These are phyloP conservation scores for Porcisia deanei DNA, from an alignment of 208 protist species.

Conservation along the genomic window DNA sequence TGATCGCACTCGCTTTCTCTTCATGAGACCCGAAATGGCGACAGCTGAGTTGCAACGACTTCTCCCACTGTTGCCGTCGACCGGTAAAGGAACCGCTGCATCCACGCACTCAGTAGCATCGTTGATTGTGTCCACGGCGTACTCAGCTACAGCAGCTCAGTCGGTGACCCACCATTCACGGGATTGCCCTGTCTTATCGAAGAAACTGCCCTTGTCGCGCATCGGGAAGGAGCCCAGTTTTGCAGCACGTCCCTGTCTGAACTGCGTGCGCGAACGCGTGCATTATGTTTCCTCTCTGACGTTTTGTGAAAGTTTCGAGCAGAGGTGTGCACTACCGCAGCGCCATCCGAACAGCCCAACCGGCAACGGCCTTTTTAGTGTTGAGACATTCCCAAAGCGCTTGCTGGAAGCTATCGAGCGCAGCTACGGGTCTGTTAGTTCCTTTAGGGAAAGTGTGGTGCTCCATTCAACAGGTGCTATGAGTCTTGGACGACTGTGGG, in stretches of 20 bases:
- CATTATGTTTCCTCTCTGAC: slow-evolving; percentile 73
- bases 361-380: neutral
- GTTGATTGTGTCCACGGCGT: slow-evolving; percentile 36
- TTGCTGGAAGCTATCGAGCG: slow-evolving; percentile 31
- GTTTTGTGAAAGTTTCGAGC: slow-evolving; percentile 65
- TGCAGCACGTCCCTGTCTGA: slow-evolving; percentile 45
- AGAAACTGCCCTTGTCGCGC: slow-evolving; percentile 44
- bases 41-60: slow-evolving; percentile 26
- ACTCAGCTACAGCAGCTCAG: slow-evolving; percentile 21
- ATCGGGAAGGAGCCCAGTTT: slow-evolving; percentile 50
- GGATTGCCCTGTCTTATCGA: slow-evolving; percentile 61
- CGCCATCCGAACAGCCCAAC: neutral
- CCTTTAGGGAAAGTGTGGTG: slow-evolving; percentile 36
- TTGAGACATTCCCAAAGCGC: neutral
- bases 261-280: slow-evolving; percentile 57
- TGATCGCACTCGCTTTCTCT: neutral
- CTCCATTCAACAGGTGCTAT: slow-evolving; percentile 41
- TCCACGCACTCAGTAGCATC: slow-evolving; percentile 35
- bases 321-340: slow-evolving; percentile 21
- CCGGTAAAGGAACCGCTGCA: neutral
- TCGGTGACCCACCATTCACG: slow-evolving; percentile 20
- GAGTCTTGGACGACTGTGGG: slow-evolving; percentile 65
- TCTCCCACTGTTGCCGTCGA: slow-evolving; percentile 25
- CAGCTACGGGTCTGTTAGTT: slow-evolving; percentile 44
- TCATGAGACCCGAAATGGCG: slow-evolving; percentile 19